Base-by-base conservation (phyloP, 169 alveolate genomes). In the Babesia sp. region DNA sequence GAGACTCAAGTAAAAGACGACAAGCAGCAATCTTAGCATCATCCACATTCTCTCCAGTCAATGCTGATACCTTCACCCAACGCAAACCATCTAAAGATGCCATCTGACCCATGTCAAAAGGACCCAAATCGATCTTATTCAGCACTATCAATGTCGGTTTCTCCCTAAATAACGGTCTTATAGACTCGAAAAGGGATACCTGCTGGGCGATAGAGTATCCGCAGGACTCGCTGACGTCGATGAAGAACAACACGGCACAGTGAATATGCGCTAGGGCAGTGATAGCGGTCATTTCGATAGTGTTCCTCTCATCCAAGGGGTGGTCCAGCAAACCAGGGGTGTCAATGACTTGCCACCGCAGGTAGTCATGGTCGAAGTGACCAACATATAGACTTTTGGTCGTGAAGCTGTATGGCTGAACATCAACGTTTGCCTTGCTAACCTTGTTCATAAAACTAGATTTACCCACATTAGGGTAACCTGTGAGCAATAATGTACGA, bases 381-480 rank as follows among this genome's bases (percentile, higher is more conserved):
- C 99, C 99, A n/a, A 98, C 99, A 86, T 95, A 98, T 50, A 98
- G 91, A 54, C 96, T 90, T 78, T 96, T 96, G n/a, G 99, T 98
- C 12, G 99, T 98, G 95, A 98, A 98, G 53, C 99, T 98, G 90
- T 97, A 98, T 14, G 99, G 98, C 81, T 97, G 98, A 16, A 97
- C 99, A 75, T 97, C 99, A 46, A 97, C 99, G 83, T 97, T 96
- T 16, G 99, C 99, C 74, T 95, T 90, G 57, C 99, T 95, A 46
- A 97, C 95, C 71, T 87, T 77, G 92, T 98, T 98, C 94, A 97
- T 95, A 84, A 98, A 97, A 51, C 98, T 90, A 45, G 98, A 93
- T 82, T 98, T 98, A 20, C 99, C 99, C 14, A 98, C 99, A 90
- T 98, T 98, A 16, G 99, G 99, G 86, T 95, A 97, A 20, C 99